Evolutionary conservation across 495 filamentous ascomycete species (phyloP), one percentile per base, ranked within the genome.

Genomic region (Xylaria scruposa): DNA sequence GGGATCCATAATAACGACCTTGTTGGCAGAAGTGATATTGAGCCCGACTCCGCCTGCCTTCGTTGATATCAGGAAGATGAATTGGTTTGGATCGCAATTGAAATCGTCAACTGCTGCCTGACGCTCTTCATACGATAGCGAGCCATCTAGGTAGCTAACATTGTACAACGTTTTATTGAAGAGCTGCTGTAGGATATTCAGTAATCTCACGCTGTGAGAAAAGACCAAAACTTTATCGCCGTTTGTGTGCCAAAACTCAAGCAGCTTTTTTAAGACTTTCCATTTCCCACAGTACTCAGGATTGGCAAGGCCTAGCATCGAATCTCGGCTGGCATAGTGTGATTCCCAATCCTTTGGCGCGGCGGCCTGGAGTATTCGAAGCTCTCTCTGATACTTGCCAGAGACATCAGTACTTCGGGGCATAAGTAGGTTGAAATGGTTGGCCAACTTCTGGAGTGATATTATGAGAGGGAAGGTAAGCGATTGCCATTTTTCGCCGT

Each of bases 11-110:
- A 99, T 93, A 24, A 99, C 96, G 12, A 99, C 95, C 80, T 98
- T 98, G 83, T 99, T 99, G 13, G 96, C 96, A 0, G 93, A 95
- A 4, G 96, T 97, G 78, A 99, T 99, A 77, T 99, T 99, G 10
- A 98, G 84, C 0, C 95, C 95, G 9, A 86, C 81, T 31, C 95
- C 95, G 38, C 96, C 96, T 19, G 96, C 94, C 77, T 92, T 93
- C 24, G 96, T 98, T 21, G 92, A 95, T 74, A 99, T 98, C 56
- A 99, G 85, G 78, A 99, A 99, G 24, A 98, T 94, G 75, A 99
- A 99, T 72, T 97, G 94, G 9, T 81, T 82, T 0, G 95, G 91
- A 77, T 97, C 93, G 6, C 92, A 88, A 81, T 99, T 99, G 88
- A 97, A 99, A 44, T 96, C 91, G 74, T 95, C 92, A 0, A 99